These are phyloP conservation scores for Acephala macrosclerotiorum DNA, from an alignment of 2,329 filamentous ascomycete species.

Conservation along the genomic window DNA sequence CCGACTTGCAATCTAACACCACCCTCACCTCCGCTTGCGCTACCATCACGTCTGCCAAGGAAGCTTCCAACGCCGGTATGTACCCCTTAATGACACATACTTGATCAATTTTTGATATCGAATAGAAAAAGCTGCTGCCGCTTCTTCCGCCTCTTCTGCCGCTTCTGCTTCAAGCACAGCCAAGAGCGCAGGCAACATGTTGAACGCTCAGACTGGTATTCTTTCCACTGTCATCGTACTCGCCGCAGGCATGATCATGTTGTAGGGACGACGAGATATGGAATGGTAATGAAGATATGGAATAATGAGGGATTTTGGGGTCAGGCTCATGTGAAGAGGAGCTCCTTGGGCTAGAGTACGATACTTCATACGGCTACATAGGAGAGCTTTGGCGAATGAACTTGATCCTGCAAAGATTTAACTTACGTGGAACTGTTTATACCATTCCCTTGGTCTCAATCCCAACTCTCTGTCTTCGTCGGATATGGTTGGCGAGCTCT, in stretches of 20 bases:
- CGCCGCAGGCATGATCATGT: slow-evolving; percentile 31
- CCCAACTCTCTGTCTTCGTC: too few species aligned
- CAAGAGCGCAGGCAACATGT: slow-evolving; percentile 24
- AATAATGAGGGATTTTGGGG: neutral
- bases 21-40: slow-evolving; percentile 45
- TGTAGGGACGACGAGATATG: slow-evolving; percentile 27
- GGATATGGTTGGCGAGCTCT: too few species aligned
- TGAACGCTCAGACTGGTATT: slow-evolving; percentile 29
- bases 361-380: slow-evolving; percentile 8
- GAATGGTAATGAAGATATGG: neutral
- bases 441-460: too few species aligned
- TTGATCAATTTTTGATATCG: neutral
- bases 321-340: neutral
- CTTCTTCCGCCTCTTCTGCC: slow-evolving; percentile 17
- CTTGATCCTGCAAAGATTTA: slow-evolving; percentile 3
- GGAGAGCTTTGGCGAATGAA: slow-evolving; percentile 7
- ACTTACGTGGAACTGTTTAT: neutral
- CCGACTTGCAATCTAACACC: slow-evolving; percentile 44
- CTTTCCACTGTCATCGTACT: slow-evolving; percentile 31
- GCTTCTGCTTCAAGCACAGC: slow-evolving; percentile 19
- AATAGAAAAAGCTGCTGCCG: slow-evolving; percentile 23
- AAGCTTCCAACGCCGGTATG: slow-evolving; percentile 38
- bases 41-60: slow-evolving; percentile 41
- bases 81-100: neutral
- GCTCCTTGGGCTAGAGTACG: neutral